Evolutionary conservation across 2,329 filamentous ascomycete genomes (phyloP), one percentile per base, ranked within the genome.

Genomic region (Neonectria faginata): DNA sequence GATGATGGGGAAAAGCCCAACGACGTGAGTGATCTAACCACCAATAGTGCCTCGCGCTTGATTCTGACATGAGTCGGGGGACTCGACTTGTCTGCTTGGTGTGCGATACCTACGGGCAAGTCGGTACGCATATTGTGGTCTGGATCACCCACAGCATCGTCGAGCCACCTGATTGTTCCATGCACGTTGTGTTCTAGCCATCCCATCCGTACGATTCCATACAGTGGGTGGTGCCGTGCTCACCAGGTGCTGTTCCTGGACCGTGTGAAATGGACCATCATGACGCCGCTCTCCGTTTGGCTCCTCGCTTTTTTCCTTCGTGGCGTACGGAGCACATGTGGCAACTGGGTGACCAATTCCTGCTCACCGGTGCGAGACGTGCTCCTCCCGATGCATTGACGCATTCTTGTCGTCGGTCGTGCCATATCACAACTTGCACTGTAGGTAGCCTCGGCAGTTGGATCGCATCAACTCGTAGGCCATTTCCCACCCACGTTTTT

Each of bases 361-460:
- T 20, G n/a, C 29, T 51, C 48, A 33, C 27, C 27, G n/a, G 29
- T 51, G 2, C 12, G 20, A 33, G 48, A 51, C 3, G 29, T 45
- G n/a, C 22, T 57, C 41, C 25, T 25, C 41, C 27, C 29, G 36
- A 39, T n/a, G 36, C 14, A 39, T 39, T 39, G 16, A 14, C 11
- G 29, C 29, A 51, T 51, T 51, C n/a, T 48, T 29, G 44, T 42
- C 20, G 12, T 41, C 51, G 12, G 20, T 54, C 51, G 31, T 41
- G 22, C 18, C 22, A 27, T 27, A 54, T 39, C 51, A 22, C 51
- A 20, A n/a, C 14, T 39, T 39, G 36, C 41, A 41, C 31, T 33
- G 29, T 52, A 7, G 31, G 29, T 52, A 7, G 31, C 36, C 60
- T 52, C 52, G 33, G 61, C 53, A 66, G 67, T 72, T 20, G n/a